Evolutionary conservation across 768 basidiomycete species (phyloP), one percentile per base, ranked within the genome.

Genomic region (Boletus subparvulus): DNA sequence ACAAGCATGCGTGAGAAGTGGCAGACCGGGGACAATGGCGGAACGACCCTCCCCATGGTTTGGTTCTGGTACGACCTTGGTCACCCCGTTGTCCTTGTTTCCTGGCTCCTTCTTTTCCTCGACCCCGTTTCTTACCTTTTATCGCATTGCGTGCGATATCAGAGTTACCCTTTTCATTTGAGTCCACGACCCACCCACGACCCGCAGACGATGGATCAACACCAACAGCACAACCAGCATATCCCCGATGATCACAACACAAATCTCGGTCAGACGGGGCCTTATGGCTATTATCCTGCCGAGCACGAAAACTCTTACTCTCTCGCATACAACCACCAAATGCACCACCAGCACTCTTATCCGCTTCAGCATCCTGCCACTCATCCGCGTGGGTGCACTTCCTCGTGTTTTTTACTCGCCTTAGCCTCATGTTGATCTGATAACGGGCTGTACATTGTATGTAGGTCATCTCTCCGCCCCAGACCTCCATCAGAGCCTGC

Each of bases 361-460:
- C 82, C 80, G 69, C 74, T 78, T 71, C 79, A 76, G 65, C 80
- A 83, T 65, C 66, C 78, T 69, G 80, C 76, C 74, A 79, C 83
- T 73, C 83, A 82, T 77, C 76, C 87, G 78, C 88, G 89, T 86
- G 86, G 80, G 87, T 88, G 69, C 69, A 72, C 75, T 77, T 75
- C 72, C 70, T 73, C 70, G 68, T 32, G 70, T 76, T 74, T 69
- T 66, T 66, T 60, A 59, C 75, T 69, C 73, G 55, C 73, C 74
- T 76, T 49, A 67, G 74, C 76, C 81, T 74, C 83, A 79, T 86
- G 82, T 78, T 77, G 78, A 84, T 86, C 84, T 81, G 80, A 84
- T 85, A 77, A 80, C 80, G 65, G 65, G 66, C 78, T 78, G 70
- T 75, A 76, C 74, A 73, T 77, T 75, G 68, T 77, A 65, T 76